Evolutionary conservation across 2,329 filamentous ascomycete species (phyloP).

Genomic region (Fragosphaeria purpurea): DNA sequence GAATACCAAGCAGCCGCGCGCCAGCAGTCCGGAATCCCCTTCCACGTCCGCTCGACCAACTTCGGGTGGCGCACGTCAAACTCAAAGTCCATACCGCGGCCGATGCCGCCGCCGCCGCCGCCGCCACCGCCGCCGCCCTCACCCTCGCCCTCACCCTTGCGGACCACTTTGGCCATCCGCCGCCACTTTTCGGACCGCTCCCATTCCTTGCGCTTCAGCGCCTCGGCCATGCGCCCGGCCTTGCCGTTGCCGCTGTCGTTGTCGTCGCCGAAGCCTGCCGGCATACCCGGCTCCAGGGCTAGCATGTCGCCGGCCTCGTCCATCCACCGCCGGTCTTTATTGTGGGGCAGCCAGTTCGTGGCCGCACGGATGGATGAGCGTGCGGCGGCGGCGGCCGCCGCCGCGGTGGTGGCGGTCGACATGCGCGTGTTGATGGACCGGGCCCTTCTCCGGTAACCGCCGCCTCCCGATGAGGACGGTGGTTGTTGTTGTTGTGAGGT

Average conservation of each 20-base stretch:
- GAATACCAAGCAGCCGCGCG: slow-evolving; percentile 89
- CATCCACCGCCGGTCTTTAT: slow-evolving; percentile 49
- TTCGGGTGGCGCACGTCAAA: slow-evolving; percentile 80
- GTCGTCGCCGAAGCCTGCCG: slow-evolving; percentile 46
- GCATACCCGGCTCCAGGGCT: slow-evolving; percentile 46
- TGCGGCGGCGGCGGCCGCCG: slow-evolving; percentile 29
- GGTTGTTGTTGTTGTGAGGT: too few relatives aligned
- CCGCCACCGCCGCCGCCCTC: slow-evolving; percentile 25
- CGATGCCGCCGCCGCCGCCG: background rate
- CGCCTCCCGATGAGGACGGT: background rate
- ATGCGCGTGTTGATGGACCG: slow-evolving; percentile 49
- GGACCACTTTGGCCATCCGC: slow-evolving; percentile 52
- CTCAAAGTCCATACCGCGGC: slow-evolving; percentile 51
- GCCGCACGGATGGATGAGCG: slow-evolving; percentile 47
- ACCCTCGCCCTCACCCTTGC: slow-evolving; percentile 34
- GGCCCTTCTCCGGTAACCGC: slow-evolving; percentile 37
- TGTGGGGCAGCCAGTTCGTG: slow-evolving; percentile 49
- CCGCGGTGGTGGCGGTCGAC: slow-evolving; percentile 21
- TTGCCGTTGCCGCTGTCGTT: slow-evolving; percentile 40
- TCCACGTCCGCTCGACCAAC: slow-evolving; percentile 87
- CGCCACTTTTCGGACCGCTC: slow-evolving; percentile 57
- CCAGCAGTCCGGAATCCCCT: slow-evolving; percentile 95
- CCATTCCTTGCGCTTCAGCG: slow-evolving; percentile 52
- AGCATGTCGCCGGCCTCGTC: slow-evolving; percentile 61
- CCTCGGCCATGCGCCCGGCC: slow-evolving; percentile 41